Conservation (phyloP, 768 basidiomycete species). For the Heimioporus sp. region DNA sequence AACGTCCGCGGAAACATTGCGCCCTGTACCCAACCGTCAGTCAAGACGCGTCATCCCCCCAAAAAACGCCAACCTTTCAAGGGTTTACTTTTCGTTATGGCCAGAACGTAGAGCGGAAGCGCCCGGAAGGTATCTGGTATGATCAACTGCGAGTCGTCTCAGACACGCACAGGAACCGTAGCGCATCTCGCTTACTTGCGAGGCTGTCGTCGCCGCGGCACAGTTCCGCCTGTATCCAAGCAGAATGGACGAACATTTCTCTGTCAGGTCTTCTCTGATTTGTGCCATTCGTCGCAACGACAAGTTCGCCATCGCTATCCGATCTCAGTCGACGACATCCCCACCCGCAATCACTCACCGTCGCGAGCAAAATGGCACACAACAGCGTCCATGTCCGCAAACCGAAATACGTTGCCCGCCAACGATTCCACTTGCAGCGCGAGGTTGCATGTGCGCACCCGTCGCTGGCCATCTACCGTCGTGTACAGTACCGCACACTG, state of each 20-base stretch:
- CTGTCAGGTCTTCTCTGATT: conserved; percentile 84
- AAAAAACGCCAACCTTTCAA: conserved; percentile 68
- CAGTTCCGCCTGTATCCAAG: conserved; percentile 89
- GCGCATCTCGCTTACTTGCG: conserved; percentile 58
- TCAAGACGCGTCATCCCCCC: neutral
- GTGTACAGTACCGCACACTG: conserved; percentile 93
- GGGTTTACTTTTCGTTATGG: conserved; percentile 85
- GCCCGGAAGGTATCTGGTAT: conserved; percentile 91
- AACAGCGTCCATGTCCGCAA: conserved; percentile 85
- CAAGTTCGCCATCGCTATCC: conserved; percentile 67
- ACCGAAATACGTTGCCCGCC: conserved; percentile 90
- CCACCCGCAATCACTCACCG: conserved; percentile 47
- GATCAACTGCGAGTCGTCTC: conserved; percentile 59
- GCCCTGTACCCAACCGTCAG: conserved; percentile 44
- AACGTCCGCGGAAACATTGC: conserved; percentile 90
- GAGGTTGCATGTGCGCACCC: conserved; percentile 86
- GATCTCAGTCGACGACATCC: neutral
- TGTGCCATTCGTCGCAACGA: conserved; percentile 56
- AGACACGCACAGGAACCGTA: conserved; percentile 1
- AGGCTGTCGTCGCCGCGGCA: conserved; percentile 69
- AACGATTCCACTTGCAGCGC: conserved; percentile 76
- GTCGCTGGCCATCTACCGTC: conserved; percentile 66
- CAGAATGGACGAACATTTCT: conserved; percentile 76
- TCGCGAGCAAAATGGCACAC: conserved; percentile 73
- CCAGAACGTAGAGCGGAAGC: conserved; percentile 77